Conservation (phyloP, 2,329 filamentous ascomycete genomes). For the Penicillium occitanis region DNA sequence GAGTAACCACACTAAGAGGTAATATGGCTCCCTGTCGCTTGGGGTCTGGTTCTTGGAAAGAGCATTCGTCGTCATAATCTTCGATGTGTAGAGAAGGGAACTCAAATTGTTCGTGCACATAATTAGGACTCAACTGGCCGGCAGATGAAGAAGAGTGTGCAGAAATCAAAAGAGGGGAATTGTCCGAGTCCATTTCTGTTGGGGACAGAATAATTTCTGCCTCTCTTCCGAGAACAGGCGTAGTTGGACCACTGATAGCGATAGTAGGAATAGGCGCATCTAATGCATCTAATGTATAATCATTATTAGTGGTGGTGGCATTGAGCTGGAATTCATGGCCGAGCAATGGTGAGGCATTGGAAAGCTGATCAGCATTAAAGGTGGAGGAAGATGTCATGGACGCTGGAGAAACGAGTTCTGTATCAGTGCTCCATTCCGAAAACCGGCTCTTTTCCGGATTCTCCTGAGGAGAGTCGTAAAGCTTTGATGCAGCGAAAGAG, state of each 20-base stretch:
- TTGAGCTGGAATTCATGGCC: neutral
- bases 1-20: constrained; percentile 32
- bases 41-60: constrained; percentile 34
- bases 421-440: constrained; percentile 44
- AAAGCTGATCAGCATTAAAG: constrained; percentile 27
- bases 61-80: constrained; percentile 27
- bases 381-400: constrained; percentile 40
- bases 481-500: constrained; percentile 33
- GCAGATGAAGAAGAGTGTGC: constrained; percentile 24
- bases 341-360: constrained; percentile 3
- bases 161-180: constrained; percentile 15
- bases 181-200: constrained; percentile 22
- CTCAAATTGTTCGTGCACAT: constrained; percentile 29
- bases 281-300: constrained; percentile 17
- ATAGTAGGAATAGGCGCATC: constrained; percentile 25
- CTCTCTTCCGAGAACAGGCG: constrained; percentile 36
- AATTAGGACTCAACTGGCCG: constrained; percentile 24
- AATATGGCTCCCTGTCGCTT: constrained; percentile 42
- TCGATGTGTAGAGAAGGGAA: constrained; percentile 36
- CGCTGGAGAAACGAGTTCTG: constrained; percentile 36
- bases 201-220: constrained; percentile 31
- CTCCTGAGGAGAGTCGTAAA: constrained; percentile 23
- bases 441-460: constrained; percentile 40
- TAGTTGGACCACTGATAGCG: constrained; percentile 35
- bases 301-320: neutral